Base-by-base conservation (phyloP, 768 basidiomycete genomes). In the Xerocomus brunneocitrinus region DNA sequence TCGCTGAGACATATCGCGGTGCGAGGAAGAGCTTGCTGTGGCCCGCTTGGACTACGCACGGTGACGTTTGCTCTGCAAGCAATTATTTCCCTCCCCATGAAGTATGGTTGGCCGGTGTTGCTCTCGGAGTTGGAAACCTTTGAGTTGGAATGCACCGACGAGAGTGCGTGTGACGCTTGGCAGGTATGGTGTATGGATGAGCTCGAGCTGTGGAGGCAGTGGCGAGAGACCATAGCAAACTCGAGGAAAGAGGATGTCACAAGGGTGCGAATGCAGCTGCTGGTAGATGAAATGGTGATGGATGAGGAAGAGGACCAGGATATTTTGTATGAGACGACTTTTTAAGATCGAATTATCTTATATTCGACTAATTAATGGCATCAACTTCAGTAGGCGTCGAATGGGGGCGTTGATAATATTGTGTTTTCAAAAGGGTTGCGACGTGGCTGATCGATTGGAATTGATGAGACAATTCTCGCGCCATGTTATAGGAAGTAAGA, bases 21-120 rank as follows among this genome's bases (percentile, higher is more conserved):
- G 13, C 63, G 53, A 9, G 63, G 62, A 14, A 43, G 44, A 3
- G 57, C 49, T 4, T 56, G 53, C 8, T 44, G 55, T 13, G 62
- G 55, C n/a, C 55, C 63, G 40, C 8, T 47, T 0, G 35, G 31
- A 19, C 5, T 22, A 19, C 55, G 55, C 4, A 59, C 60, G 28
- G 55, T 59, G 22, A 30, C 49, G 28, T 44, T 42, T 8, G 54
- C 60, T 0, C n/a, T 65, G 41, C 58, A 55, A 7, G 62, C 60
- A 6, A n/a, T 64, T 31, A 49, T 54, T 2, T 31, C 36, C 28
- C 38, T 53, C 4, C 55, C 60, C 3, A 40, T 27, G 38, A 7
- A 45, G 28, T 38, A 49, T 3, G 52, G 48, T 8, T 50, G 49
- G 61, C 50, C 54, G 22, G 31, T 36, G 27, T 54, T 54, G 38